Evolutionary conservation across 441 rosid species (phyloP), one percentile per base, ranked within the genome.

Genomic region (Adansonia madagascariensis): DNA sequence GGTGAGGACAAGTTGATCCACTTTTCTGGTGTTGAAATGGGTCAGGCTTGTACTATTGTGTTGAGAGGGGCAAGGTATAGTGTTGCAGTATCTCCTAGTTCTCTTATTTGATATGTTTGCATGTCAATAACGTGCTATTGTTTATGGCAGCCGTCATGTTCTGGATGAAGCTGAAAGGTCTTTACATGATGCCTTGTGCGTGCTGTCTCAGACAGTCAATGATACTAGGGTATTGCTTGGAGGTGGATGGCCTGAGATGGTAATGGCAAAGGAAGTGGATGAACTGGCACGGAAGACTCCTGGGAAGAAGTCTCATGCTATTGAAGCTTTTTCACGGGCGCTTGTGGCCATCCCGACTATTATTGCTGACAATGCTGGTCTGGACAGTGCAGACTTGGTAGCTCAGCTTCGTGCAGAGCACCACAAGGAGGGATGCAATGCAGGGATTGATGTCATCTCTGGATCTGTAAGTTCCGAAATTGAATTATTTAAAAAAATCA

Each of bases 181-280:
- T 78, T 86, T 96, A 71, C 99, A 96, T 65, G 98, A 96, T 85
- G 99, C 99, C 57, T 84, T 96, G 75, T 94, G 98, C 27, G 99
- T 96, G 77, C 95, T 96, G 73, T 92, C 98, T 46, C 98, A 96
- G 85, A 94, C 98, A 2, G 98, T 96, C 27, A 96, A 92, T 66
- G 99, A 96, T 86, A 86, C 90, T 72, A 86, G 98, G 85, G 98
- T 96, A 46, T 82, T 96, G 82, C 93, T 94, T 41, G 99, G 99
- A 76, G 99, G 99, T 73, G 99, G 99, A 81, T 96, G 98, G 98
- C 98, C 99, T 68, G 99, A 96, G 92, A 94, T 96, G 99, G 84
- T 92, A 70, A 96, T 96, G 99, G 96, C 98, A 2, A 94, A 91
- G 88, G 98, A 88, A 65, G 98, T 94, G 6, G 95, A 96, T 82